A percentile compares a stretch with the other conserved stretches of the same genome.
phyloP scores from a whole-genome alignment of 2,329 filamentous ascomycete genomes.

The Fusarium cicatricum region DNA sequence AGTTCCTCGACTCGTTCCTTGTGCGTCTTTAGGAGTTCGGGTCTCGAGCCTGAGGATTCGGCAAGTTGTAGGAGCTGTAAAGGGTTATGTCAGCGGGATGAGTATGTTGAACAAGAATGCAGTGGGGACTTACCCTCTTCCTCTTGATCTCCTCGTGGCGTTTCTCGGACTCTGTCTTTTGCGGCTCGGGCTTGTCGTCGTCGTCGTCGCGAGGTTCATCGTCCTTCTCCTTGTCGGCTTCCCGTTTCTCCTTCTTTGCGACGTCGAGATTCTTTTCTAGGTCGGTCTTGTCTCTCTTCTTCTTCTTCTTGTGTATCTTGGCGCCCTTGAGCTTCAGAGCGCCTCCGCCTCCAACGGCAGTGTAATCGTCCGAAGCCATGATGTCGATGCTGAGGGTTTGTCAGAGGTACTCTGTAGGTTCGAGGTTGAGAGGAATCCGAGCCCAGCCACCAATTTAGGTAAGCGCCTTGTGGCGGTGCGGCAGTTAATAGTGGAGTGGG shows the following conservation, averaged over 20 bases:
- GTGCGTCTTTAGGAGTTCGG: slow-evolving; percentile 92
- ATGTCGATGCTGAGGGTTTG: slow-evolving; percentile 14
- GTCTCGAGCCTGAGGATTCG: slow-evolving; percentile 62
- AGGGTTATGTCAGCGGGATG: slow-evolving; percentile 9
- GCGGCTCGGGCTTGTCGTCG: slow-evolving; percentile 42
- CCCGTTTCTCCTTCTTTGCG: slow-evolving; percentile 32
- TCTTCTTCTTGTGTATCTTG: slow-evolving; percentile 69
- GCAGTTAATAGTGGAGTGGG: background rate
- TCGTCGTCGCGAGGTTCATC: slow-evolving; percentile 45
- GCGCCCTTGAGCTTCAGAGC: slow-evolving; percentile 87
- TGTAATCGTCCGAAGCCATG: slow-evolving; percentile 82
- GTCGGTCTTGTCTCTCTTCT: slow-evolving; percentile 61
- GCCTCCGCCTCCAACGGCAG: slow-evolving; percentile 69
- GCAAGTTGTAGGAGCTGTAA: slow-evolving; percentile 81
- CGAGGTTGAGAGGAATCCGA: slow-evolving; percentile 4
- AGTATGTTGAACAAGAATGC: background rate
- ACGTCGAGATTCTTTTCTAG: slow-evolving; percentile 58
- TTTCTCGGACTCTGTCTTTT: slow-evolving; percentile 86
- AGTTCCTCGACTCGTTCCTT: slow-evolving; percentile 96
- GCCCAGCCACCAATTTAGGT: slow-evolving; percentile 15
- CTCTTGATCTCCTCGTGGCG: slow-evolving; percentile 81
- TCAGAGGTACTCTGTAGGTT: background rate
- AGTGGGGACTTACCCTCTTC: slow-evolving; percentile 71
- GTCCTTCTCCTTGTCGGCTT: slow-evolving; percentile 36
- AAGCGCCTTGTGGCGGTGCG: slow-evolving; percentile 24